phyloP scores from a whole-genome alignment of 2,329 filamentous ascomycete genomes.

The Trichocomaceae sp. region DNA sequence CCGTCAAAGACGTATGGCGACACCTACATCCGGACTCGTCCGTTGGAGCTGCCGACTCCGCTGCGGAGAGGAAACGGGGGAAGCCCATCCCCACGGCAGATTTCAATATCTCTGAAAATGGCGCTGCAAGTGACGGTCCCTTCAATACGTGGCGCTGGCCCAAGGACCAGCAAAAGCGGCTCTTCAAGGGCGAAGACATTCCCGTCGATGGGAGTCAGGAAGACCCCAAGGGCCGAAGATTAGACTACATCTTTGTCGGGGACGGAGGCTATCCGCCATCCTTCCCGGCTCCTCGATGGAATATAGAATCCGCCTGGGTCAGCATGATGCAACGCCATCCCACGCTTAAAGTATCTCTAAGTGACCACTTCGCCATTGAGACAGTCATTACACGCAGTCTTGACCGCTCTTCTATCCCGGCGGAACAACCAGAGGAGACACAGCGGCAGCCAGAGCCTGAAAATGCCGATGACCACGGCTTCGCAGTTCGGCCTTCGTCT shows the following conservation, averaged over 20 bases:
- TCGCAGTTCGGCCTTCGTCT: conserved; percentile 3
- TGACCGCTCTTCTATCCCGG: neutral
- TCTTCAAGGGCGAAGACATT: conserved; percentile 60
- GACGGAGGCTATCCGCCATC: conserved; percentile 39
- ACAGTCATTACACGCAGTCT: conserved; percentile 54
- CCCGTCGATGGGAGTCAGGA: conserved; percentile 57
- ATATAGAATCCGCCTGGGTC: conserved; percentile 63
- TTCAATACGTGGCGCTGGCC: conserved; percentile 94
- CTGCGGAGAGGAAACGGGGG: conserved; percentile 59
- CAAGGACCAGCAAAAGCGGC: conserved; percentile 59
- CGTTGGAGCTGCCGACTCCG: conserved; percentile 63
- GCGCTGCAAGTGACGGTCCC: conserved; percentile 76
- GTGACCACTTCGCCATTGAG: conserved; percentile 90
- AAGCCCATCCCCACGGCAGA: conserved; percentile 66
- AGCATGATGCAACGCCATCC: conserved; percentile 79
- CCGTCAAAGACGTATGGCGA: conserved; percentile 78
- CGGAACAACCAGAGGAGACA: conserved; percentile 4
- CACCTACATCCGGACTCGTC: conserved; percentile 77
- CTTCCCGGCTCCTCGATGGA: conserved; percentile 50
- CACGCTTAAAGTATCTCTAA: conserved; percentile 73
- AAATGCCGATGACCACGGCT: conserved; percentile 16
- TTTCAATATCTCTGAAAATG: conserved; percentile 73
- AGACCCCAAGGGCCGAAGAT: conserved; percentile 72
- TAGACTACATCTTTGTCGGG: conserved; percentile 90
- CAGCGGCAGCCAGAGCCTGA: conserved; percentile 9